A percentile compares a stretch with the other conserved stretches of the same genome.
These are phyloP conservation scores for Rhodamnia argentea DNA, from an alignment of 345 rosid genomes.

Conservation along the genomic window DNA sequence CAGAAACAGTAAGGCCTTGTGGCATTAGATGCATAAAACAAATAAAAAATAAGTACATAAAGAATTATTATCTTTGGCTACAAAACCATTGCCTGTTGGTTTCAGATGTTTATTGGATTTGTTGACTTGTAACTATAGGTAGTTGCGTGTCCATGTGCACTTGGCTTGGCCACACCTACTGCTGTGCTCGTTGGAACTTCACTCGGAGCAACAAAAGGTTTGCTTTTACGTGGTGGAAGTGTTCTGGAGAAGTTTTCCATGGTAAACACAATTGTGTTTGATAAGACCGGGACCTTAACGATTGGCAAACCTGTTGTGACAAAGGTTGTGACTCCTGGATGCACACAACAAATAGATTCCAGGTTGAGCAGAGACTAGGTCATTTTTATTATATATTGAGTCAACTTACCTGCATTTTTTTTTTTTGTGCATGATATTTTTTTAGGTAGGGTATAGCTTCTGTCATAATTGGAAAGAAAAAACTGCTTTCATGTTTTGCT, in stretches of 20 bases:
- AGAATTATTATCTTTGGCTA: neutral
- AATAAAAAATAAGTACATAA: neutral
- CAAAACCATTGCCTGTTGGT: neutral
- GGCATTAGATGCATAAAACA: neutral
- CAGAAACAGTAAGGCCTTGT: neutral
- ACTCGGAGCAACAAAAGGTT: constrained; percentile 85
- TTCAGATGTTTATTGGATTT: constrained; percentile 1
- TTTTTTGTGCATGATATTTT: neutral
- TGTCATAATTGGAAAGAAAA: neutral
- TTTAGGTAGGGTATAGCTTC: neutral
- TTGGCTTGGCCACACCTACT: constrained; percentile 97
- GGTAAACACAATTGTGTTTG: constrained; percentile 74
- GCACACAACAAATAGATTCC: constrained; percentile 13
- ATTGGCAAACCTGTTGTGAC: constrained; percentile 87
- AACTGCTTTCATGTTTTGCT: neutral
- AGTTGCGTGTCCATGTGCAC: constrained; percentile 98
- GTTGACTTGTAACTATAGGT: constrained; percentile 41
- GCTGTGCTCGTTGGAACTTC: constrained; percentile 99
- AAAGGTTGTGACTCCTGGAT: constrained; percentile 39
- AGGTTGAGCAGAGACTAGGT: constrained; percentile 36
- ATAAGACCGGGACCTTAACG: constrained; percentile 94
- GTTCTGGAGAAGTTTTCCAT: constrained; percentile 81
- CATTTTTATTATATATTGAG: neutral
- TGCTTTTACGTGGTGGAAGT: constrained; percentile 90
- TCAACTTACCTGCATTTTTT: neutral